phyloP scores from a whole-genome alignment of 73 alveolate species.

The Stentor roeselii region DNA sequence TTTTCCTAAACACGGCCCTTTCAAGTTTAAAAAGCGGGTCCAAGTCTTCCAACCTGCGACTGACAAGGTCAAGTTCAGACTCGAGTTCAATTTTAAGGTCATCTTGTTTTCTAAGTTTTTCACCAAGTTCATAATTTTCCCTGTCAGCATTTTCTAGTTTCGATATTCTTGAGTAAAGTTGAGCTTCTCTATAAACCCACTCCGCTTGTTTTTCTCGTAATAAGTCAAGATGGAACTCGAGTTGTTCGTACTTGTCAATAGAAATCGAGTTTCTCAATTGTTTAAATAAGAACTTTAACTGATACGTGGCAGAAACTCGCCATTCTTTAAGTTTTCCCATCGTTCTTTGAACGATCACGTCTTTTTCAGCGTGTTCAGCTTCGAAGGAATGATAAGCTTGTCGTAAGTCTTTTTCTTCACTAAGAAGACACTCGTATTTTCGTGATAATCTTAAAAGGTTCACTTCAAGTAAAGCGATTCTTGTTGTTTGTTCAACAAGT shows the following conservation, averaged over 20 bases:
- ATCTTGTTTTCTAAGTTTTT: constrained; percentile 36
- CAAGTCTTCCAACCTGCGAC: constrained; percentile 42
- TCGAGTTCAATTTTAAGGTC: constrained; percentile 57
- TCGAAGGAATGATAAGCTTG: constrained; percentile 54
- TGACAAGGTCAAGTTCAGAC: constrained; percentile 46
- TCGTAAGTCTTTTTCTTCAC: constrained; percentile 51
- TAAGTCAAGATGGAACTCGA: constrained; percentile 34
- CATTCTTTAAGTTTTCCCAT: constrained; percentile 51
- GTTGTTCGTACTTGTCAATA: constrained; percentile 39
- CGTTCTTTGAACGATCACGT: constrained; percentile 34
- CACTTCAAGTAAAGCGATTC: constrained; percentile 74
- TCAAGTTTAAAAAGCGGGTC: constrained; percentile 60
- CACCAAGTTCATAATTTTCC: constrained; percentile 38
- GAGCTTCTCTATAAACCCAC: constrained; percentile 36
- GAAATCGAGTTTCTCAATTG: constrained; percentile 56
- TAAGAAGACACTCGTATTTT: constrained; percentile 46
- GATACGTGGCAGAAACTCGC: constrained; percentile 51
- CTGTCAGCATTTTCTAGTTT: constrained; percentile 43
- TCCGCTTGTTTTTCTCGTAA: constrained; percentile 55
- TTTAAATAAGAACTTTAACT: constrained; percentile 45
- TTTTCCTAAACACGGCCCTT: constrained; percentile 37
- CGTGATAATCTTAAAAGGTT: constrained; percentile 52
- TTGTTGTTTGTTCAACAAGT: constrained; percentile 52
- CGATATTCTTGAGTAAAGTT: constrained; percentile 32
- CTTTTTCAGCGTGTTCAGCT: constrained; percentile 64